Conservation (phyloP, 2,329 filamentous ascomycete genomes). For the Talaromyces sp. region DNA sequence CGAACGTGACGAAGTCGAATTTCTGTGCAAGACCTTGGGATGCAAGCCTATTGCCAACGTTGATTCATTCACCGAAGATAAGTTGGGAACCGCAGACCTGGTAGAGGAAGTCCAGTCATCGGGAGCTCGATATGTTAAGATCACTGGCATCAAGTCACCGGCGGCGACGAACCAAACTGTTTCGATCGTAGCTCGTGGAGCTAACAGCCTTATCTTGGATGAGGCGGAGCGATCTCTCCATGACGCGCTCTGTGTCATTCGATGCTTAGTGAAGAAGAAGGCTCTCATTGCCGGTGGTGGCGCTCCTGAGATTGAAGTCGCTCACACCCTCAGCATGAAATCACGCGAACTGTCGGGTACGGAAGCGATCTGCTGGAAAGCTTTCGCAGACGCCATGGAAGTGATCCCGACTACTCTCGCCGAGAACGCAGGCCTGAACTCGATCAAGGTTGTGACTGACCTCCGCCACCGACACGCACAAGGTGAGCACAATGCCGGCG, state of each 20-base stretch:
- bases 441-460: slow-evolving; percentile 97
- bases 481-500: slow-evolving; percentile 91
- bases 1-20: slow-evolving; percentile 97
- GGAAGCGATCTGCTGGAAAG: slow-evolving; percentile 98
- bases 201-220: slow-evolving; percentile 89
- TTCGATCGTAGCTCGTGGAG: slow-evolving; percentile 88
- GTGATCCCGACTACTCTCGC: slow-evolving; percentile 94
- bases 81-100: slow-evolving; percentile 87
- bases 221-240: slow-evolving; percentile 95
- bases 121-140: slow-evolving; percentile 88
- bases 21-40: slow-evolving; percentile 97
- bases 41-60: slow-evolving; percentile 99
- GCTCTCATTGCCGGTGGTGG: slow-evolving; percentile 96
- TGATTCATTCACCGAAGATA: slow-evolving; percentile 97
- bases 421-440: slow-evolving; percentile 95
- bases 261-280: slow-evolving; percentile 98
- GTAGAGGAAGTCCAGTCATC: slow-evolving; percentile 86
- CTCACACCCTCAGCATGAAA: slow-evolving; percentile 75
- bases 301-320: slow-evolving; percentile 93
- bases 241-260: slow-evolving; percentile 94
- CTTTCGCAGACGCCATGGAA: slow-evolving; percentile 95
- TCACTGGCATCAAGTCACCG: slow-evolving; percentile 79
- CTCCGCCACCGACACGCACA: slow-evolving; percentile 88
- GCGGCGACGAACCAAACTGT: slow-evolving; percentile 64
- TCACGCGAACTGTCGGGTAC: slow-evolving; percentile 81